Evolutionary conservation across 1,284 basidiomycete species (phyloP), one percentile per base, ranked within the genome.

Genomic region (Cronartium ribicola): DNA sequence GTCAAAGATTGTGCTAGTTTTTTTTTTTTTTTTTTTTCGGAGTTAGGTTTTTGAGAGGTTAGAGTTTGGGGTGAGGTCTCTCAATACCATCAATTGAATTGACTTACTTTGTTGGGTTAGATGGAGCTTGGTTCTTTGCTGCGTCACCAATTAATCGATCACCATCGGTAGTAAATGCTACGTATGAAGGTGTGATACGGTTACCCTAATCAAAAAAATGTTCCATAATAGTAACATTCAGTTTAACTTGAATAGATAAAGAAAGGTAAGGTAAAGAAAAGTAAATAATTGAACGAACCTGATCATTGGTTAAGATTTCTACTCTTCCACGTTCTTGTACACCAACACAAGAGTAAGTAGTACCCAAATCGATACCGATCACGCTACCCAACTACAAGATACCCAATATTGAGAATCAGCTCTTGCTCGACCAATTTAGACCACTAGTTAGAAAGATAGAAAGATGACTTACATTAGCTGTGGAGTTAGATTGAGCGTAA

Each of bases 1-100:
- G 83, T 97, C 94, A 80, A 97, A 98, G 79, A 96, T 90, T 10
- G 94, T 98, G 85, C 97, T 97, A 82, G 88, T 83, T n/a, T n/a
- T n/a, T n/a, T n/a, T n/a, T n/a, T n/a, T n/a, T n/a, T n/a, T n/a
- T n/a, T n/a, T n/a, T n/a, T n/a, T 77, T 92, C 92, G 87, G 94
- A 94, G 36, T 94, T 92, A 84, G 69, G 69, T 66, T 72, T 72
- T 46, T 64, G 17, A 55, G 61, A 14, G 29, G 37, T 13, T 48
- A 59, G 5, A n/a, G n/a, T n/a, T n/a, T n/a, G n/a, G n/a, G n/a
- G 79, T 90, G 88, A 86, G 93, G 89, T 85, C 98, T 98, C 87
- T 98, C 98, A 78, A n/a, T n/a, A n/a, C n/a, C n/a, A n/a, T n/a
- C n/a, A n/a, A n/a, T n/a, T n/a, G n/a, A n/a, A n/a, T n/a, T 79